Percentiles rank a stretch among this genome's conserved stretches.
Conservation (phyloP, 345 rosid species). For the Hibiscus tridactylites region DNA sequence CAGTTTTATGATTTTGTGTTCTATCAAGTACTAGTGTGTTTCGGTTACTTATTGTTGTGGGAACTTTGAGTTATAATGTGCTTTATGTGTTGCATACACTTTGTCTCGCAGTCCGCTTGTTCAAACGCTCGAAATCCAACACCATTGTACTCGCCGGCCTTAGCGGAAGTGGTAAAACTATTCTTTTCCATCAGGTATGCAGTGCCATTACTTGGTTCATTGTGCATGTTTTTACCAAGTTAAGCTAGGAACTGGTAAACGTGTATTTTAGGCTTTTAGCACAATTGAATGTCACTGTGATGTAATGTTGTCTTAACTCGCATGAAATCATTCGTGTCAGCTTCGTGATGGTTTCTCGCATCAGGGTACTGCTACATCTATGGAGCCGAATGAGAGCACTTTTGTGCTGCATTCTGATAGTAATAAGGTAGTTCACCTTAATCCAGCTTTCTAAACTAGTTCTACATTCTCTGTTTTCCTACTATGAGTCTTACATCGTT, state of each 20-base stretch:
- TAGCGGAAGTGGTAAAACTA: conserved; percentile 75
- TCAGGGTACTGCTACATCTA: too few relatives aligned
- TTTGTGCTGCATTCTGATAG: too few relatives aligned
- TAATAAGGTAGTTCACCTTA: too few relatives aligned
- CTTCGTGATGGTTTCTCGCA: too few relatives aligned
- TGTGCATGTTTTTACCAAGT: neutral
- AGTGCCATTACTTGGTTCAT: neutral
- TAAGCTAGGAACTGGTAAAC: neutral
- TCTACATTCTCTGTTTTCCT: neutral
- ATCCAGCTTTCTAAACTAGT: conserved; percentile 38
- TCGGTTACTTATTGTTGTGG: too few relatives aligned
- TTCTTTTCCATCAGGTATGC: conserved; percentile 69
- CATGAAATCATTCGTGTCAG: conserved; percentile 19
- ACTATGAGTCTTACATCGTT: neutral
- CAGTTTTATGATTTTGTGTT: too few relatives aligned
- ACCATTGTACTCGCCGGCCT: conserved; percentile 75
- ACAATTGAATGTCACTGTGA: neutral
- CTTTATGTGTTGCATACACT: neutral
- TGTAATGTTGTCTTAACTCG: conserved; percentile 4
- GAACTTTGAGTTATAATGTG: neutral
- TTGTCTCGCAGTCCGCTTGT: conserved; percentile 38
- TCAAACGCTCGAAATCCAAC: conserved; percentile 45
- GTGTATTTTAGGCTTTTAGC: neutral
- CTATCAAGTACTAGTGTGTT: too few relatives aligned
- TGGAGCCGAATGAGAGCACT: too few relatives aligned